phyloP scores from a whole-genome alignment of 495 filamentous ascomycete species.

The Aspergillus saccharolyticus region DNA sequence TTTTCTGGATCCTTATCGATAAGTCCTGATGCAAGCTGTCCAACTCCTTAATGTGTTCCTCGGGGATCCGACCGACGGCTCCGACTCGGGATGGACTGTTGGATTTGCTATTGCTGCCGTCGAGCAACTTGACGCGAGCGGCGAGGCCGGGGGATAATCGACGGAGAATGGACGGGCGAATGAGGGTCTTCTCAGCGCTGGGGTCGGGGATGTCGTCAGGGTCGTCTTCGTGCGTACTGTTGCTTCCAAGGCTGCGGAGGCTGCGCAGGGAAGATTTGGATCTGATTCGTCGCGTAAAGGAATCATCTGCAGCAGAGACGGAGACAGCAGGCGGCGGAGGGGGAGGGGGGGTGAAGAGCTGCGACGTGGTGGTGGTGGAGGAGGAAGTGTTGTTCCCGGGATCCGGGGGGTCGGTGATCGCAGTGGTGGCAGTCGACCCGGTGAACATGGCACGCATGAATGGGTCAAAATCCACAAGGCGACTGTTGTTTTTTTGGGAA shows the following conservation, averaged over 20 bases:
- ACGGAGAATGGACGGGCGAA: conserved; percentile 36
- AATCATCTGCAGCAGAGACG: conserved; percentile 29
- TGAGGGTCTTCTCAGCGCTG: conserved; percentile 25
- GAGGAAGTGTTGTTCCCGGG: conserved; percentile 25
- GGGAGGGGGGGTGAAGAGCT: conserved; percentile 15
- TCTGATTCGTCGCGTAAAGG: conserved; percentile 33
- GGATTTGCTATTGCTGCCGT: conserved; percentile 47
- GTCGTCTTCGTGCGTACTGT: conserved; percentile 32
- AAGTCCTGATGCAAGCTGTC: conserved; percentile 57
- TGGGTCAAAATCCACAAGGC: conserved; percentile 20
- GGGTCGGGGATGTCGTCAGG: conserved; percentile 15
- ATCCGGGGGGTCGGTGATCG: conserved; percentile 27
- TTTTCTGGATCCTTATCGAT: conserved; percentile 52
- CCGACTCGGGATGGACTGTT: conserved; percentile 36
- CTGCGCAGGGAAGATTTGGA: conserved; percentile 43
- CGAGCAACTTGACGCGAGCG: conserved; percentile 69
- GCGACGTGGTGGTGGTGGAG: conserved; percentile 8
- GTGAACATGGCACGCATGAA: conserved; percentile 43
- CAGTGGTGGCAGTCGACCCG: conserved; percentile 27
- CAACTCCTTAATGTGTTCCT: conserved; percentile 65
- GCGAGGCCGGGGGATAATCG: conserved; percentile 64
- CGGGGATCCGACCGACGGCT: conserved; percentile 65
- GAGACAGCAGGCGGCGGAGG: conserved; percentile 28
- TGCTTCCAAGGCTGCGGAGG: conserved; percentile 38
- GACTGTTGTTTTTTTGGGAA: conserved; percentile 7